phyloP scores from a whole-genome alignment of 2,329 filamentous ascomycete species.

The Drechmeria coniospora region DNA sequence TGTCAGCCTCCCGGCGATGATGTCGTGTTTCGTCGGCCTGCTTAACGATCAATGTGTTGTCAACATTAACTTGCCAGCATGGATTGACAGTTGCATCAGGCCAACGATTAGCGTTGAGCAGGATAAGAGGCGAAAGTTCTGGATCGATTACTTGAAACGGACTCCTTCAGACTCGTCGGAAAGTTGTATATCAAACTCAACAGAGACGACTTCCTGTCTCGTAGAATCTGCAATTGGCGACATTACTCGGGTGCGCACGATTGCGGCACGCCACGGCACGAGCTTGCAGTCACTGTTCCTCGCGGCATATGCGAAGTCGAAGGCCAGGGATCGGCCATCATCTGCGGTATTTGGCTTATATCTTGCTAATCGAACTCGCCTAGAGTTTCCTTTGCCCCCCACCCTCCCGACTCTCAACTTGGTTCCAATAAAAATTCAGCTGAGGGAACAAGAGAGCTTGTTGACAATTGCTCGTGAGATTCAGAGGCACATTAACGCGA shows the following conservation, averaged over 20 bases:
- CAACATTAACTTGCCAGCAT: constrained; percentile 8
- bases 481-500: constrained; percentile 50
- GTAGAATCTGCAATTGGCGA: constrained; percentile 28
- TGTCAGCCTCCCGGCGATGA: constrained; percentile 53
- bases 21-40: constrained; percentile 21
- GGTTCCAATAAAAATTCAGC: constrained; percentile 49
- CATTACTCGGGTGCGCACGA: constrained; percentile 13
- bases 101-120: constrained; percentile 3
- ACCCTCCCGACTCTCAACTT: constrained; percentile 64
- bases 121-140: constrained; percentile 19
- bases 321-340: constrained; percentile 17
- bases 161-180: too few relatives aligned
- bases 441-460: constrained; percentile 18
- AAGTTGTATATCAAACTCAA: constrained; percentile 2
- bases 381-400: constrained; percentile 25
- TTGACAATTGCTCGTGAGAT: constrained; percentile 41
- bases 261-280: constrained; percentile 37
- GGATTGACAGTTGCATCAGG: constrained; percentile 10
- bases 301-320: constrained; percentile 46
- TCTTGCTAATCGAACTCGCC: constrained; percentile 56
- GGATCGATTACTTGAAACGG: constrained; percentile 22
- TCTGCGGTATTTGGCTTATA: constrained; percentile 62
- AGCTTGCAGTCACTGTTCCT: constrained; percentile 63
- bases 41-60: constrained; percentile 4
- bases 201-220: constrained; percentile 20